Evolutionary conservation across 192 early-diverging fungal genomes (phyloP).

Genomic region (Podila epicladia): DNA sequence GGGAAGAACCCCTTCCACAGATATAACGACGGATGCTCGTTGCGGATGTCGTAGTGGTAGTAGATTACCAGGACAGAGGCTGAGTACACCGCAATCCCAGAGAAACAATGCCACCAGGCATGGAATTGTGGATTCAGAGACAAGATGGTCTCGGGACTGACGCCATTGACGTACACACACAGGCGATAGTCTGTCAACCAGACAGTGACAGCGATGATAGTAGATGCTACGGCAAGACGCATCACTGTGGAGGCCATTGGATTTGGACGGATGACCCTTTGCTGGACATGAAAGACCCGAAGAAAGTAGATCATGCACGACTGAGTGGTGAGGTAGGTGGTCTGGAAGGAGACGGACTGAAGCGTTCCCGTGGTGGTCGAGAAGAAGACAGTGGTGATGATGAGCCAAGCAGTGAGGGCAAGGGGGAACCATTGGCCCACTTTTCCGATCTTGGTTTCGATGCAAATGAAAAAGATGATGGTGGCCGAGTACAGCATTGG

Average conservation of each 20-base stretch:
- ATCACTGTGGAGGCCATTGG: constrained; percentile 3
- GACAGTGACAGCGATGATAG: neutral
- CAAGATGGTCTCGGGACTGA: constrained; percentile 8
- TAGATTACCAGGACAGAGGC: constrained; percentile 59
- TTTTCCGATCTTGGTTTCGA: constrained; percentile 51
- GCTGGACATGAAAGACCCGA: constrained; percentile 1
- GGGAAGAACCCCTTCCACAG: constrained; percentile 4
- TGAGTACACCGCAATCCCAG: constrained; percentile 57
- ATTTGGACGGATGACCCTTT: neutral
- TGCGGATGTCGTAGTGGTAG: constrained; percentile 8
- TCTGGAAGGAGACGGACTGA: constrained; percentile 8
- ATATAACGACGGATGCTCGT: neutral
- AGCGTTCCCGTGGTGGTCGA: constrained; percentile 13
- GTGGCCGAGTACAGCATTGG: constrained; percentile 46
- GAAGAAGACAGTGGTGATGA: constrained; percentile 2
- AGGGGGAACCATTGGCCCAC: constrained; percentile 57
- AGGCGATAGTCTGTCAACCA: constrained; percentile 22
- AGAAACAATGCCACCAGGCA: constrained; percentile 68
- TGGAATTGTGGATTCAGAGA: constrained; percentile 62
- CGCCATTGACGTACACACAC: constrained; percentile 18
- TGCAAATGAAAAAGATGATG: constrained; percentile 42
- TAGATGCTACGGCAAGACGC: neutral
- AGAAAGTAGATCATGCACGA: neutral
- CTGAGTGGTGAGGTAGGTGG: constrained; percentile 5
- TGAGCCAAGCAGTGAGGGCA: constrained; percentile 55